Evolutionary conservation across 441 rosid genomes (phyloP).

Genomic region (Euphorbia corollata): DNA sequence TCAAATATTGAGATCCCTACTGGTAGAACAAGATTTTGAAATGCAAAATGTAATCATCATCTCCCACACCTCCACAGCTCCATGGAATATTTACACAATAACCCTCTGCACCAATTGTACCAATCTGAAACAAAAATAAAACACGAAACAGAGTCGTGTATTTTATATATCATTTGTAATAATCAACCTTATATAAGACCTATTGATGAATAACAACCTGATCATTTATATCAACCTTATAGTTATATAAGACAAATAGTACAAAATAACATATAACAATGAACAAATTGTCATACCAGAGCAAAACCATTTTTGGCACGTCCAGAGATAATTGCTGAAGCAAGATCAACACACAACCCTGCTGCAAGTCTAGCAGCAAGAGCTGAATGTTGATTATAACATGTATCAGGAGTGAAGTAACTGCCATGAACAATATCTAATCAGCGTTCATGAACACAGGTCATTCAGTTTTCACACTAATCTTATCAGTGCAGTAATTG

Average conservation of each 20-base stretch:
- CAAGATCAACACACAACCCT: conserved; percentile 95
- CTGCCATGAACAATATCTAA: conserved; percentile 36
- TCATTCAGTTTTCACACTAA: not conserved
- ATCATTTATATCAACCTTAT: no score
- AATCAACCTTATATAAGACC: conserved; percentile 12
- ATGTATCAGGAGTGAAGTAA: conserved; percentile 93
- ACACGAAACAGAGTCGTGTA: not conserved
- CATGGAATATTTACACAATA: conserved; percentile 90
- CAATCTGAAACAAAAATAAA: conserved; percentile 42
- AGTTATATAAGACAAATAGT: no score
- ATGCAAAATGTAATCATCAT: conserved; percentile 84
- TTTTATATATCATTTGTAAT: conserved; percentile 7
- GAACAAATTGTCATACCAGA: conserved; percentile 50
- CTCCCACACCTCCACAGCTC: conserved; percentile 91
- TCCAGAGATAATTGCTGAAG: conserved; percentile 72
- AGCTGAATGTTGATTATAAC: conserved; percentile 93
- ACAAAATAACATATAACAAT: not conserved
- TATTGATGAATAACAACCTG: not conserved
- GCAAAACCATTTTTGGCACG: conserved; percentile 87
- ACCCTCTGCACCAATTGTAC: conserved; percentile 82
- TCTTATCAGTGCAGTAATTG: not conserved
- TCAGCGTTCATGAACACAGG: conserved; percentile 13
- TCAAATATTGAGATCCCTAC: conserved; percentile 47
- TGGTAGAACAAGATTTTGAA: conserved; percentile 81
- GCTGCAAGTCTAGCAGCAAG: conserved; percentile 97